phyloP scores from a whole-genome alignment of 1,284 basidiomycete genomes.

The Lignosus rhinocerotis region DNA sequence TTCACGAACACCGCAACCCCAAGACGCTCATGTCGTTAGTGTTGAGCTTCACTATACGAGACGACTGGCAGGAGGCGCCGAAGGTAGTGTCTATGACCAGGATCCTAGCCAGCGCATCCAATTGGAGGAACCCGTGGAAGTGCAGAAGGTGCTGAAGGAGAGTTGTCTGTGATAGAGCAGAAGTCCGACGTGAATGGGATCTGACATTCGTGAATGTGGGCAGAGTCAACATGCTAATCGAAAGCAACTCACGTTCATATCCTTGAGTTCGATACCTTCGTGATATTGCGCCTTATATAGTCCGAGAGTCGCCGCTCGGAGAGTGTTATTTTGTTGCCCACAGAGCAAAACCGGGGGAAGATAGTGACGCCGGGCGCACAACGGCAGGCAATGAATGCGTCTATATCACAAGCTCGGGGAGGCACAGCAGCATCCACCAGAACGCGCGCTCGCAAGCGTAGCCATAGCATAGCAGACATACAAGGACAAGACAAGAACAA shows the following conservation, averaged over 20 bases:
- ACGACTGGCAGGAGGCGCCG: conserved; percentile 38
- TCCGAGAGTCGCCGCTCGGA: conserved; percentile 45
- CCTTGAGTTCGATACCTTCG: conserved; percentile 44
- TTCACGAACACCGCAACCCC: conserved; percentile 63
- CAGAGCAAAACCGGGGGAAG: conserved; percentile 17
- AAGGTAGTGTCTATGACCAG: conserved; percentile 47
- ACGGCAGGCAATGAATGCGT: no score
- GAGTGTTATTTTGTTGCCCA: conserved; percentile 69
- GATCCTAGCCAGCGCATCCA: conserved; percentile 62
- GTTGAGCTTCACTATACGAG: conserved; percentile 51
- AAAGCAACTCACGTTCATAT: conserved; percentile 38
- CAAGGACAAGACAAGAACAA: no score
- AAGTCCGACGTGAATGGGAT: conserved; percentile 55
- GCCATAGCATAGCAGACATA: no score
- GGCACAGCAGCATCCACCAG: no score
- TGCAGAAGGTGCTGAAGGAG: conserved; percentile 44
- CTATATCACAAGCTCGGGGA: no score
- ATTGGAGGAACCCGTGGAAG: conserved; percentile 57
- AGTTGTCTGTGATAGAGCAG: conserved; percentile 51
- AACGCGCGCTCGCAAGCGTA: no score
- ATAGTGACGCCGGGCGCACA: no score
- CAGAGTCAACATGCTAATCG: background rate
- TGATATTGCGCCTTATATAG: conserved; percentile 40
- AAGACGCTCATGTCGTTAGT: conserved; percentile 50
- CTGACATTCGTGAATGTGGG: conserved; percentile 30